Conservation (phyloP, 2,329 filamentous ascomycete species). For the Emericellopsis atlantica region DNA sequence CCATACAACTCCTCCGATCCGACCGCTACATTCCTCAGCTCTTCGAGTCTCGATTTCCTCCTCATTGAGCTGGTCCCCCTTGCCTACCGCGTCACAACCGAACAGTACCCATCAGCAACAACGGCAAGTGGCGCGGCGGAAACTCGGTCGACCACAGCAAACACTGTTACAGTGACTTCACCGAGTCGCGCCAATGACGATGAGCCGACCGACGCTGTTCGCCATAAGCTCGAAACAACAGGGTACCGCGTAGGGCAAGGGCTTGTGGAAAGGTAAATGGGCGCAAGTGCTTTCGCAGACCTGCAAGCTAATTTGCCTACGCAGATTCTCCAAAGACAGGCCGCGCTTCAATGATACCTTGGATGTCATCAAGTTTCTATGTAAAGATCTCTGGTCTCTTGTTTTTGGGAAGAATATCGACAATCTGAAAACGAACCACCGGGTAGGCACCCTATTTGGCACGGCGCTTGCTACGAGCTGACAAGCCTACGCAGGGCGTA, state of each 20-base stretch:
- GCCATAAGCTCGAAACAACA: slow-evolving; percentile 68
- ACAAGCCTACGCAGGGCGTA: slow-evolving; percentile 50
- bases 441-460: slow-evolving; percentile 35
- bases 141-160: slow-evolving; percentile 12
- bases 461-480: background rate
- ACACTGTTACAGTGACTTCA: slow-evolving; percentile 48
- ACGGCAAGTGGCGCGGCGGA: background rate
- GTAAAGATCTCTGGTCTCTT: slow-evolving; percentile 94
- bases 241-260: slow-evolving; percentile 91
- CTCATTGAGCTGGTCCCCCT: slow-evolving; percentile 95
- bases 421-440: slow-evolving; percentile 95
- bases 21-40: slow-evolving; percentile 61
- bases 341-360: slow-evolving; percentile 85
- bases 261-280: slow-evolving; percentile 68
- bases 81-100: slow-evolving; percentile 72
- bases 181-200: slow-evolving; percentile 48
- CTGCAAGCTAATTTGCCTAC: background rate
- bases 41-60: slow-evolving; percentile 84
- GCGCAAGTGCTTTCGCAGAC: background rate
- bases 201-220: slow-evolving; percentile 73
- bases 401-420: slow-evolving; percentile 96
- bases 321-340: slow-evolving; percentile 67
- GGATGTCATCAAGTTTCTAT: slow-evolving; percentile 95
- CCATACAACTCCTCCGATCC: slow-evolving; percentile 64
- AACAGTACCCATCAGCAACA: slow-evolving; percentile 35